Conservation (phyloP, 1,284 basidiomycete species). For the Phenoliferia sp. region DNA sequence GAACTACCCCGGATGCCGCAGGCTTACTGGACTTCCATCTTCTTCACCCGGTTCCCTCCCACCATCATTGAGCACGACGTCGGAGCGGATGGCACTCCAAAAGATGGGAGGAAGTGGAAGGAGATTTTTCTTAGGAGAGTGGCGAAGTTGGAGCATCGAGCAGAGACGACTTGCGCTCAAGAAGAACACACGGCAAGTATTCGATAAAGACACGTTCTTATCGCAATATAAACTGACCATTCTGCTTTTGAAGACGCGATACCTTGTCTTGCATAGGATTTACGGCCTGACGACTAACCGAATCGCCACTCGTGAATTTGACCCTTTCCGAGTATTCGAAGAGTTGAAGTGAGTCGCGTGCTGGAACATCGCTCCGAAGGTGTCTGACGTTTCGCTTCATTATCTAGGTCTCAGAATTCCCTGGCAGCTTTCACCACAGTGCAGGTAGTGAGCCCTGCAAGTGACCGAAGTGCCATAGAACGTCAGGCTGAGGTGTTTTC, state of each 20-base stretch:
- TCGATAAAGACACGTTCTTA: not conserved
- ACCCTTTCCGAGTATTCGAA: not conserved
- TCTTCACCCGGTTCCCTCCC: not conserved
- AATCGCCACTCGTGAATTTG: slow-evolving; percentile 3
- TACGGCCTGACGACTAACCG: slow-evolving; percentile 2
- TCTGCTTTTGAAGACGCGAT: not conserved
- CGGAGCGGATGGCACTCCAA: not conserved
- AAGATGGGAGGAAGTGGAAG: not conserved
- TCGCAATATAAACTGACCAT: not conserved
- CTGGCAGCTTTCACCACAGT: slow-evolving; percentile 2
- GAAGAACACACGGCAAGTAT: not conserved
- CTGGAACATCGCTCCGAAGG: not conserved
- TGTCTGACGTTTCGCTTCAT: not conserved
- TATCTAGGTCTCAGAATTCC: slow-evolving; percentile 1
- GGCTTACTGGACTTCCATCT: not conserved
- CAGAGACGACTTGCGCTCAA: not conserved
- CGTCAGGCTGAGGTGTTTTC: not conserved
- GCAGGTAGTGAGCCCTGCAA: not conserved
- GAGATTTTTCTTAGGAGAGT: not conserved
- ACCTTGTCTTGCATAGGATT: slow-evolving; percentile 4
- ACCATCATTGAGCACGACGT: not conserved
- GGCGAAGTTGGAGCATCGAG: not conserved
- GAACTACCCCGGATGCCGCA: slow-evolving; percentile 2
- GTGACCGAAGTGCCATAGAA: not conserved
- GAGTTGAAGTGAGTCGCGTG: slow-evolving; percentile 1